phyloP scores from a whole-genome alignment of 768 basidiomycete species.

The Phylloporus sp. region DNA sequence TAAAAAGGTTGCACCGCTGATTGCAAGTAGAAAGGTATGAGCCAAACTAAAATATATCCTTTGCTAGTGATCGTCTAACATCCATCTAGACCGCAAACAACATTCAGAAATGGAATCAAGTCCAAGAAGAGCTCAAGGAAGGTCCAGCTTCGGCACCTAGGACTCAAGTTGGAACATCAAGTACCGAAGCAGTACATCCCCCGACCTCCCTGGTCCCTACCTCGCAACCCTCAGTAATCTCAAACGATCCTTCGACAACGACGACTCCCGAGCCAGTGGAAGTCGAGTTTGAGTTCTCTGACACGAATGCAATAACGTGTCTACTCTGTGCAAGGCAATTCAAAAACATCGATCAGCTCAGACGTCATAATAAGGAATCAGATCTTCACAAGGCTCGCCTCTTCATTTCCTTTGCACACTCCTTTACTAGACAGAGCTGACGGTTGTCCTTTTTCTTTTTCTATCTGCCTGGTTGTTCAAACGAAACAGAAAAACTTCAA shows the following conservation, averaged over 20 bases:
- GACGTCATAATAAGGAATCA: slow-evolving; percentile 89
- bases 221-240: slow-evolving; percentile 10
- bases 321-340: slow-evolving; percentile 91
- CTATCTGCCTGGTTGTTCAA: slow-evolving; percentile 4
- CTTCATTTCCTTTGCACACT: slow-evolving; percentile 32
- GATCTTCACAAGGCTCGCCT: slow-evolving; percentile 87
- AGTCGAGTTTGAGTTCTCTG: slow-evolving; percentile 78
- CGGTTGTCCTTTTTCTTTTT: slow-evolving; percentile 20
- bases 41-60: neutral
- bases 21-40: slow-evolving; percentile 79
- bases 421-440: slow-evolving; percentile 29
- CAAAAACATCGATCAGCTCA: slow-evolving; percentile 81
- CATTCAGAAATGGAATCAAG: slow-evolving; percentile 96
- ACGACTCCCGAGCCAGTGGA: slow-evolving; percentile 44
- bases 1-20: slow-evolving; percentile 77
- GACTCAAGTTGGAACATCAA: slow-evolving; percentile 7
- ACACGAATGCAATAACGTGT: slow-evolving; percentile 71
- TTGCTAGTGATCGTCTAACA: neutral
- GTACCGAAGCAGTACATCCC: slow-evolving; percentile 6
- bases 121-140: slow-evolving; percentile 80
- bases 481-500: slow-evolving; percentile 76
- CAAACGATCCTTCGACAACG: slow-evolving; percentile 24
- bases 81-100: slow-evolving; percentile 70
- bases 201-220: slow-evolving; percentile 7
- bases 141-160: slow-evolving; percentile 29